Base-by-base conservation (phyloP, 176 grass and related monocot species). In the Olyra latifolia region DNA sequence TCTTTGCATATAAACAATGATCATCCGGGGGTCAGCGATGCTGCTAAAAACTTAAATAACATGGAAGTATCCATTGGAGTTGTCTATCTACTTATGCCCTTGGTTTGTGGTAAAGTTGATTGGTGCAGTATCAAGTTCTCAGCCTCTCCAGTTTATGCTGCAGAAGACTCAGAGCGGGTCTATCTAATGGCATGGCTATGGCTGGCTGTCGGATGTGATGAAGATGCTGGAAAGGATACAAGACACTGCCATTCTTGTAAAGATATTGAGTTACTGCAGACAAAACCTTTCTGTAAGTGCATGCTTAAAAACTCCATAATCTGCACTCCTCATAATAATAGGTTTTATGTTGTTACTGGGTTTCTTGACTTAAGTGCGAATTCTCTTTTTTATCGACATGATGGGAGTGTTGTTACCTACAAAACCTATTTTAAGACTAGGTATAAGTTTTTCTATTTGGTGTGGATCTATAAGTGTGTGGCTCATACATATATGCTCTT, bases 21-120 rank as follows among this genome's bases (percentile, higher is more conserved):
- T 60, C 82, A 76, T 80, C 54, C 4, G 63, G 83, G 79, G 6
- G 72, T 83, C 25, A 67, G 49, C 7, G 46, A 83, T 76, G 15
- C 67, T 64, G 27, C 29, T 69, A 57, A 84, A 66, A 38, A 66
- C 14, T 73, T 71, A 13, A 60, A 62, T 72, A 77, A 89, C 64
- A 87, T 87, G 70, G 52, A 69, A 84, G 62, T 15, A 59, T 84
- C 76, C 25, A 48, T 53, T 85, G 85, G 84, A 84, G 83, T 87
- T 85, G 88, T 82, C 30, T 97, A 97, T 70, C 76, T 97, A 79
- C 84, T 97, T 62, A 45, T 97, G 40, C 94, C 94, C 9, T 82
- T 81, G 19, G 85, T 87, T 77, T 83, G 71, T 73, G 91, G 86
- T 17, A 97, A 81, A 91, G 58, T 97, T 79, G 91, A 97, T 87